A percentile compares a stretch with the other conserved stretches of the same genome.
These are phyloP conservation scores for Eucalyptus polyanthemos DNA, from an alignment of 345 rosid genomes.

Conservation along the genomic window DNA sequence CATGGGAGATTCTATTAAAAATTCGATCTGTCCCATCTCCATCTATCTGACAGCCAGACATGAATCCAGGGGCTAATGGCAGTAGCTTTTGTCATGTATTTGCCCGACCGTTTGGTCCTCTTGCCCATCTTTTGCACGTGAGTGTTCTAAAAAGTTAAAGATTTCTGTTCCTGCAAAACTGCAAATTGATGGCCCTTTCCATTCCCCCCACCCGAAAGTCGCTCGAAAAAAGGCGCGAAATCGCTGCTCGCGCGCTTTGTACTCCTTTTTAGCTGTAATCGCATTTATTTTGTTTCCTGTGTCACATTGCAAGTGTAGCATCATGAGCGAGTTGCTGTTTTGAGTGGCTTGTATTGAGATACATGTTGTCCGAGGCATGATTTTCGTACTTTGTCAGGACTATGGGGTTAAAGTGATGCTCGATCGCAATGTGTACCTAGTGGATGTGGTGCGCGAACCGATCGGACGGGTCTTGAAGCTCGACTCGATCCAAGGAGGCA, in stretches of 20 bases:
- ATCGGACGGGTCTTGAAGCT: slow-evolving; percentile 62
- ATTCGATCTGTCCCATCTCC: background rate
- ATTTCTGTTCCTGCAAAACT: background rate
- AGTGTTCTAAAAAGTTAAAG: background rate
- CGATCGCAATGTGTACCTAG: slow-evolving; percentile 51
- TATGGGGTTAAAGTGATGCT: slow-evolving; percentile 39
- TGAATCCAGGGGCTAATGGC: background rate
- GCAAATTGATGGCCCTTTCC: background rate
- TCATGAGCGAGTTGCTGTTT: background rate
- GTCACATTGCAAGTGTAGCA: too few relatives aligned
- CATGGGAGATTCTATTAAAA: background rate
- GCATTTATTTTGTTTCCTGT: too few relatives aligned
- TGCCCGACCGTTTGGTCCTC: background rate
- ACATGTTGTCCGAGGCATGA: background rate
- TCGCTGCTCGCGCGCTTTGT: background rate
- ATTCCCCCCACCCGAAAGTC: background rate
- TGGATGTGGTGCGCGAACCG: slow-evolving; percentile 43
- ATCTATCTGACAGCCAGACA: background rate
- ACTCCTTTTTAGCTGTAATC: background rate
- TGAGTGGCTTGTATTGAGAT: background rate
- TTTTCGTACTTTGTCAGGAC: slow-evolving; percentile 18
- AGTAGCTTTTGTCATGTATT: background rate
- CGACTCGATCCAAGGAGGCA: slow-evolving; percentile 58
- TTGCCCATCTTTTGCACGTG: background rate
- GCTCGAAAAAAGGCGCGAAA: background rate